phyloP scores from a whole-genome alignment of 306 rosid species.

The cucumber (Cucumis sativus) region Cucumber_9930_V3 NC_026655.2:27674001-27674500 shows the following conservation, averaged over 20 bases:
- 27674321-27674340: not conserved
- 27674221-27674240: not conserved
- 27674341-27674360: not conserved
- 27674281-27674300: not conserved
- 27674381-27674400: not conserved
- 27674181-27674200: not conserved
- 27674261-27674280: not conserved
- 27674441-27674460: not conserved
- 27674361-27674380: not conserved
- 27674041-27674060: constrained; percentile 37
- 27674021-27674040: constrained; percentile 34
- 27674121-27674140: constrained; percentile 90
- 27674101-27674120: constrained; percentile 90
- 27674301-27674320: not conserved
- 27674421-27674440: not conserved
- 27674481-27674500: not conserved
- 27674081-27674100: constrained; percentile 36
- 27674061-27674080: constrained; percentile 27
- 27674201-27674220: not conserved
- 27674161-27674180: constrained; percentile 75
- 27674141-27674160: constrained; percentile 95
- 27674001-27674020: constrained; percentile 52
- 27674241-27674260: not conserved
- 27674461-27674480: not conserved
- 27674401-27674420: not conserved